Base-by-base conservation (phyloP, 257 asterid genomes). In the Penstemon davidsonii region DNA sequence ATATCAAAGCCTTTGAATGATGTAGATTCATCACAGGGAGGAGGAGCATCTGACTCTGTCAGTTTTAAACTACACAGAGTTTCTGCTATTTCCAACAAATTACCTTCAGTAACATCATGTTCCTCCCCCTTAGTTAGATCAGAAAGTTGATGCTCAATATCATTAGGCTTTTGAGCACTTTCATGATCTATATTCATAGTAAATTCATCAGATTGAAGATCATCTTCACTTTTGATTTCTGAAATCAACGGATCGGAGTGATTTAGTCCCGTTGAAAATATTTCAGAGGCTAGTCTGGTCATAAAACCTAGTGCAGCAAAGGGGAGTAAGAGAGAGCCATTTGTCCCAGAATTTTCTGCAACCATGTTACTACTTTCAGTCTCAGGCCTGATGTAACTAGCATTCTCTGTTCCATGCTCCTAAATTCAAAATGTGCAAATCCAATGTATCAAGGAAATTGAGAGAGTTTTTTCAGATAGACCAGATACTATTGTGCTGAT, bases 301-400 rank as follows among this genome's bases (percentile, higher is more conserved):
- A 94, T 76, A 78, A 86, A 91, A 65, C 96, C 98, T 58, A 94
- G 73, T 72, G 99, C 96, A 79, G 99, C 98, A 45, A 87, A 78
- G 71, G 97, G 95, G 76, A 87, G 73, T 52, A 96, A 80, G 64
- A 91, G 89, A 73, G 93, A 88, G 66, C 91, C 97, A 74, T 73
- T 85, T 67, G 70, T 83, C 59, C 87, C 96, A 57, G 96, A 86
- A 78, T 76, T 74, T 79, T 86, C 96, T 8, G 81, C 73, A 71
- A 41, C 81, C 66, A 64, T 58, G 58, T 68, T 13, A 68, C 78
- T 74, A 70, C 81, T 90, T 73, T 91, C 87, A 60, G 62, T 71
- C 72, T 76, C 95, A 75, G 73, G 68, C 64, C 73, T 76, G 61
- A 63, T 39, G 57, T 80, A 95, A 73, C 73, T 80, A 72, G 80